Base-by-base conservation (phyloP, 805 yeast genomes). In the Metschnikowia peoriensis region DNA sequence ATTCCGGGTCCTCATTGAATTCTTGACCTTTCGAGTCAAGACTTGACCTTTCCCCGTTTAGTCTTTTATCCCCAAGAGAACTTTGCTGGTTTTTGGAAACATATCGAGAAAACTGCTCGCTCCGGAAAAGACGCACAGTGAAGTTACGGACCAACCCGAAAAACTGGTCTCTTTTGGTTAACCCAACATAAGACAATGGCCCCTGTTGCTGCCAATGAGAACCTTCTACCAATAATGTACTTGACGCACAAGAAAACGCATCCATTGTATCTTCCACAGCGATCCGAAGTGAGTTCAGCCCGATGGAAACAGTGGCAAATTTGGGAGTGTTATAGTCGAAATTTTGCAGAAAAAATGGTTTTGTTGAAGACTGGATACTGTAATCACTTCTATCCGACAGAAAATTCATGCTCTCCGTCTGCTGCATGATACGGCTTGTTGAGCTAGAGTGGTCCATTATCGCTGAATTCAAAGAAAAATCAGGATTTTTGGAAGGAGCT, bases 161-260 rank as follows among this genome's bases (percentile, higher is more conserved):
- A 51, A 68, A 75, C 4, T 73, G 71, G 53, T 75, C 79, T 44
- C 70, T 61, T 54, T 73, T 75, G 6, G 75, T 68, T 34, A 73
- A 55, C 4, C 77, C 78, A 28, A 71, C 64, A 44, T 71, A 74
- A 1, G 78, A 70, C 17, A 74, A 47, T 7, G 66, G 63, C 1
- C 79, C 79, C 44, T 73, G 77, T 44, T 66, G 69, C 54, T 73
- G 78, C 69, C 76, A 67, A 27, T 55, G 53, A 1, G 66, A 62
- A 9, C 78, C 78, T 48, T 74, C 78, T 6, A 72, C 63, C 44
- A 63, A 58, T 17, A 73, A 53, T 0, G 77, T 66, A 47, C 55
- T 49, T 45, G 73, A 70, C 6, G 78, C 75, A 49, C 66, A 64
- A 17, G 69, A 54, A 44, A 73, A 72, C 0, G 67, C 51, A n/a